Base-by-base conservation (phyloP, 768 basidiomycete species). In the Termitomyces sp. region DNA sequence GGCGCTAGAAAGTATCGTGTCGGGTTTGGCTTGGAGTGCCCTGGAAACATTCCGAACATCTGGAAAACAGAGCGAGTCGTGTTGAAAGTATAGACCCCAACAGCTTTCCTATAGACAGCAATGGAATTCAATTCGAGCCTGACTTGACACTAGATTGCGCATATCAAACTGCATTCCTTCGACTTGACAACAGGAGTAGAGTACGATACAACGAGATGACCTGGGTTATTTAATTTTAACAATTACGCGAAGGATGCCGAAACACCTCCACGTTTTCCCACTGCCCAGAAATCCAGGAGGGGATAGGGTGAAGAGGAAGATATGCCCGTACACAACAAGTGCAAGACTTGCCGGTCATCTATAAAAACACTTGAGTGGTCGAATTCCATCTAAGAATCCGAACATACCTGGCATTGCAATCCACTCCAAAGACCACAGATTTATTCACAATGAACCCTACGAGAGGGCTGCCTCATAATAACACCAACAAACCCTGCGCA, bases 1-100 rank as follows among this genome's bases (percentile, higher is more conserved):
- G 61, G 94, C 92, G 26, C 73, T 79, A 62, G 75, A 82, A 65
- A 83, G 85, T 44, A 68, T 88, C 8, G 73, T 68, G 18, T 82
- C 84, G 15, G 85, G 86, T 5, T 76, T 71, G 44, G 87, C 87
- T 24, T 85, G 83, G 82, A 67, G 71, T 51, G 83, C 83, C 4
- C 62, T 88, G 41, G 73, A 80, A 60, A 72, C 67, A 5, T 86
- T 86, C 67, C 74, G 78, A 4, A 56, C 7, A n/a, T 45, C 41
- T 12, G 24, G 24, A 18, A 24, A 51, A 26, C 24, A 26, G 22
- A 51, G 9, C n/a, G 6, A 26, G 10, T 51, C 1, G 1, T 34
- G 33, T 34, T 50, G 12, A 15, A 34, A 33, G 6, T 20, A 18
- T 39, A 39, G 18, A 41, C n/a, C n/a, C 39, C 13, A 15, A 47